Base-by-base conservation (phyloP, 306 rosid genomes). In the Aeschynomene evenia region DNA sequence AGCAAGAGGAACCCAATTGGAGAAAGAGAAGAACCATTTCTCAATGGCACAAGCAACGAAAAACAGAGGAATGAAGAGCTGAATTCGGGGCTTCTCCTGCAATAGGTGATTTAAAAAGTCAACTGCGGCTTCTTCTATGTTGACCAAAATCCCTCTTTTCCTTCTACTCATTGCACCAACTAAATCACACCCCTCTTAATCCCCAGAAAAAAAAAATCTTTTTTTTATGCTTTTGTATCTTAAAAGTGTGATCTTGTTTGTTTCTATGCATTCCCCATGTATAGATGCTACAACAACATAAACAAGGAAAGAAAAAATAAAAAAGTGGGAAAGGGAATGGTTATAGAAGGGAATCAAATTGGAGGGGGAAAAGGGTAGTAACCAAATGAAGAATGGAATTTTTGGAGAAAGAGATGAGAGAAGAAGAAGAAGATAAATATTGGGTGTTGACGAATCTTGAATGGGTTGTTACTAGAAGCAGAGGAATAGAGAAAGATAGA, bases 1-100 rank as follows among this genome's bases (percentile, higher is more conserved):
- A 5, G 63, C 83, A 24, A 94, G 80, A 14, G 95, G 96, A 77
- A 94, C 84, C 97, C 97, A 94, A 64, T 81, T 88, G 66, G 99
- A 85, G 71, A 87, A 79, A 69, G 96, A 79, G 75, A 91, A 85
- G 45, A 91, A 24, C 99, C 97, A 94, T 81, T 79, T 88, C 82
- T 94, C 99, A 73, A 94, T 18, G 55, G 54, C 85, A 89, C 92
- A 94, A 86, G 82, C 92, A 65, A 84, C 26, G 74, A 91, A 77
- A 81, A 94, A 52, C 63, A 91, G 48, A 74, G 96, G 95, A 69
- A 85, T 16, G 70, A 91, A 73, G 62, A 74, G 68, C 4, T 81
- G 82, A 63, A 94, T 78, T 13, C 40, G 26, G 51, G 95, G 92
- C 86, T 82, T 90, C 71, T 87, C 92, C 23, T 45, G 57, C 46